These are phyloP conservation scores for Starmerella etchellsii DNA, from an alignment of 805 yeast species.

Conservation along the genomic window DNA sequence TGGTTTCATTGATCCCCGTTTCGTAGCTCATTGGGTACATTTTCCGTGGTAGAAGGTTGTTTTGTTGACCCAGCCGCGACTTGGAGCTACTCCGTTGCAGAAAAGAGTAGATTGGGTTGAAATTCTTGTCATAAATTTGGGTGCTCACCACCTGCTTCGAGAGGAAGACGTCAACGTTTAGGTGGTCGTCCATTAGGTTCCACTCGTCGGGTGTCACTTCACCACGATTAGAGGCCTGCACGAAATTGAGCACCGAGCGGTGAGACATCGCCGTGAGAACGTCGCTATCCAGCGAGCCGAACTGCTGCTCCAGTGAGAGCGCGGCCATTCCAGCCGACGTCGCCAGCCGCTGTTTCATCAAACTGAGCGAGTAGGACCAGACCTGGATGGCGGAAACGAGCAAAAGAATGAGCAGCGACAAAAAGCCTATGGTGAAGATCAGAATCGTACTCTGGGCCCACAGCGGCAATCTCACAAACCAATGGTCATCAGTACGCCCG, in stretches of 20 bases:
- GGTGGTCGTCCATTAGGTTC: slow-evolving; percentile 3
- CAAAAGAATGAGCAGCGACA: slow-evolving; percentile 13
- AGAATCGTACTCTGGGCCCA: slow-evolving; percentile 18
- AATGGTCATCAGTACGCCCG: slow-evolving; percentile 8
- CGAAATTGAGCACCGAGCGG: not conserved
- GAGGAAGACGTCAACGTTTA: slow-evolving; percentile 4
- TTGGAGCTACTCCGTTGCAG: not conserved
- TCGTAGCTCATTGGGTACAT: slow-evolving; percentile 8
- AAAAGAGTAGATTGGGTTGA: slow-evolving; percentile 7
- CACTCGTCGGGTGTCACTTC: not conserved
- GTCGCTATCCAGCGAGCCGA: slow-evolving; percentile 2
- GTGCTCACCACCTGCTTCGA: slow-evolving; percentile 3
- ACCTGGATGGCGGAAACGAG: slow-evolving; percentile 12
- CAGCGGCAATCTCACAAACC: slow-evolving; percentile 17
- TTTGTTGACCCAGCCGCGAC: slow-evolving; percentile 1
- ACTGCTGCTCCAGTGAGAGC: slow-evolving; percentile 11
- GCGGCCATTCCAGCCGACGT: slow-evolving; percentile 18
- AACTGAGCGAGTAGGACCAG: slow-evolving; percentile 14
- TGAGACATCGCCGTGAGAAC: slow-evolving; percentile 1
- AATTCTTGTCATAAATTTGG: slow-evolving; percentile 7
- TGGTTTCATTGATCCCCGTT: not conserved
- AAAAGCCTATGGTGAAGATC: slow-evolving; percentile 13
- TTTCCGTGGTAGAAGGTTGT: not conserved
- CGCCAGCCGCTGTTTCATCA: slow-evolving; percentile 13
- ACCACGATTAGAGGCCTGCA: slow-evolving; percentile 2